These are phyloP conservation scores for Filobasidium floriforme DNA, from an alignment of 768 basidiomycete species.

Conservation along the genomic window DNA sequence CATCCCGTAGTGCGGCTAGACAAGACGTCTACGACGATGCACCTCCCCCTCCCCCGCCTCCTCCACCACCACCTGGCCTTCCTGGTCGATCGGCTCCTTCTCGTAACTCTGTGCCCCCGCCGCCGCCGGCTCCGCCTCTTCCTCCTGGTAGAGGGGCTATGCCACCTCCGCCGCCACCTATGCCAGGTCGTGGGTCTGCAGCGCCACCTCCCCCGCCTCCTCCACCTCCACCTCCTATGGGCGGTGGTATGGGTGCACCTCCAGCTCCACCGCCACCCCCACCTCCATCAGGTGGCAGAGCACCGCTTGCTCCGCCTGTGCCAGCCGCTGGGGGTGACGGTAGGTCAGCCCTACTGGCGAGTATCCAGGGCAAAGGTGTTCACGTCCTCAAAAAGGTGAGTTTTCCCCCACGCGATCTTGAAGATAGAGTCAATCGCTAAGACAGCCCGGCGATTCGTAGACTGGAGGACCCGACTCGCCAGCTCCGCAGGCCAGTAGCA, in stretches of 20 bases:
- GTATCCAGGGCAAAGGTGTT: slow-evolving; percentile 74
- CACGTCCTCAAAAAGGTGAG: slow-evolving; percentile 60
- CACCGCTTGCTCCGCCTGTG: slow-evolving; percentile 37
- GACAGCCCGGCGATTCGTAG: neutral
- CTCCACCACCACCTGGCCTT: slow-evolving; percentile 44
- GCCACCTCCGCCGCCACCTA: slow-evolving; percentile 39
- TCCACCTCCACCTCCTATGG: slow-evolving; percentile 48
- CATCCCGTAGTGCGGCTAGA: slow-evolving; percentile 32
- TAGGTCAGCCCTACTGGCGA: slow-evolving; percentile 61
- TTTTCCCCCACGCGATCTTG: slow-evolving; percentile 8
- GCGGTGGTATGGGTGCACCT: slow-evolving; percentile 37
- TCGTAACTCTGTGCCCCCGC: slow-evolving; percentile 31
- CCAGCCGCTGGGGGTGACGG: slow-evolving; percentile 46
- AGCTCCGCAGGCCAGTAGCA: slow-evolving; percentile 34
- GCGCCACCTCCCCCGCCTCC: slow-evolving; percentile 44
- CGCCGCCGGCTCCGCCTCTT: slow-evolving; percentile 44
- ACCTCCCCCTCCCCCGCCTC: slow-evolving; percentile 24
- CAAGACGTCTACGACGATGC: slow-evolving; percentile 8
- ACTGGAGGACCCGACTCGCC: slow-evolving; percentile 27
- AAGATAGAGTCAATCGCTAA: neutral
- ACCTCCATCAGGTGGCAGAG: slow-evolving; percentile 35
- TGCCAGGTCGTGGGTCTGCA: slow-evolving; percentile 25
- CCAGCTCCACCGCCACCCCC: slow-evolving; percentile 47
- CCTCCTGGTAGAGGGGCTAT: slow-evolving; percentile 22
- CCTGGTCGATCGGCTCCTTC: slow-evolving; percentile 23